phyloP scores from a whole-genome alignment of 352 stramenopile species.

The Elongisporangium prolatum region DNA sequence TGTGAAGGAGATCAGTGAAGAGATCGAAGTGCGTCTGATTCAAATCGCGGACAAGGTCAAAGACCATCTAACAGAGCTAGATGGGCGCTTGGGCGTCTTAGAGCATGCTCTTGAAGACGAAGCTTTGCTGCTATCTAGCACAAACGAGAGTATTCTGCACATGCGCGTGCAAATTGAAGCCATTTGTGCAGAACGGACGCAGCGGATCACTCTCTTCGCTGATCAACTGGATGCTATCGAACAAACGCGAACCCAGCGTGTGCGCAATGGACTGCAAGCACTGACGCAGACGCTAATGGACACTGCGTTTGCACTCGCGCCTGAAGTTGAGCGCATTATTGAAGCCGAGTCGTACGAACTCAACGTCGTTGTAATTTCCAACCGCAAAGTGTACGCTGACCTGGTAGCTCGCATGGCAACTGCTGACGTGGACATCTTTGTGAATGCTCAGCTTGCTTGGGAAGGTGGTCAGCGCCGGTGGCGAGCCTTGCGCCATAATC shows the following conservation, averaged over 20 bases:
- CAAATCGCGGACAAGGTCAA: constrained; percentile 51
- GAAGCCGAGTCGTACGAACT: constrained; percentile 71
- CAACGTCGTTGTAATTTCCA: constrained; percentile 80
- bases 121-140: constrained; percentile 27
- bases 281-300: constrained; percentile 61
- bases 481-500: constrained; percentile 71
- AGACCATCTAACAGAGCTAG: constrained; percentile 33
- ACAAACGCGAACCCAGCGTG: constrained; percentile 30
- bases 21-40: constrained; percentile 54
- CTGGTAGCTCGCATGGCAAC: constrained; percentile 61
- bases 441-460: constrained; percentile 52
- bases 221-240: constrained; percentile 48
- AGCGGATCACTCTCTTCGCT: constrained; percentile 35
- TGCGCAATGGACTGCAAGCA: constrained; percentile 29
- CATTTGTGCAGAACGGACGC: constrained; percentile 40
- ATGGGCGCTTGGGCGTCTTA: constrained; percentile 18
- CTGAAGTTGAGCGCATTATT: constrained; percentile 71
- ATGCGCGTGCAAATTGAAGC: constrained; percentile 39
- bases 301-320: constrained; percentile 50
- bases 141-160: constrained; percentile 25
- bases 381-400: constrained; percentile 69
- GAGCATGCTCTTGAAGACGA: constrained; percentile 23
- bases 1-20: constrained; percentile 58
- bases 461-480: constrained; percentile 55
- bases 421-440: constrained; percentile 62